Percentiles rank a stretch among this genome's conserved stretches.
Conservation (phyloP, 2,329 filamentous ascomycete species). For the Talaromyces sp. region DNA sequence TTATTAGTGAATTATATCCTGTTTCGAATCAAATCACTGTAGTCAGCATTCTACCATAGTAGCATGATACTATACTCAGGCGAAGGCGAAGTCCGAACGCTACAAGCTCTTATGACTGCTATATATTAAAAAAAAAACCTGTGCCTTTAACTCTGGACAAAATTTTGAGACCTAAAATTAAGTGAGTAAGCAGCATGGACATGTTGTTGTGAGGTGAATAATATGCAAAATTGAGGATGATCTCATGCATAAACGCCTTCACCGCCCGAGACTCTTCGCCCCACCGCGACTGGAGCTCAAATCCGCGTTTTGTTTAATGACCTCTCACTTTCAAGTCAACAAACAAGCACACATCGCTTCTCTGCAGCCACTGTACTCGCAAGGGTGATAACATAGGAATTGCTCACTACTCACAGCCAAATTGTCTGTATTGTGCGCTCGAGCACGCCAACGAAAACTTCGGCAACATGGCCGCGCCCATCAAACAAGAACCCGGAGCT, state of each 20-base stretch:
- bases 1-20: too few species aligned
- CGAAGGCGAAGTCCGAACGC: background rate
- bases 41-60: background rate
- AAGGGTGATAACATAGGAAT: background rate
- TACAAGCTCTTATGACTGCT: background rate
- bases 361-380: background rate
- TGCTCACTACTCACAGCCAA: background rate
- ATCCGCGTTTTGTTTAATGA: slow-evolving; percentile 14
- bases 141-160: too few species aligned
- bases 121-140: too few species aligned
- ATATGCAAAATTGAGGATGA: background rate
- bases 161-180: too few species aligned
- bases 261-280: slow-evolving; percentile 5
- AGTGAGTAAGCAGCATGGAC: too few species aligned
- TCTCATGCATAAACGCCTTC: slow-evolving; percentile 6
- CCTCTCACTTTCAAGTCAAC: background rate
- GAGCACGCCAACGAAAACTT: slow-evolving; percentile 13
- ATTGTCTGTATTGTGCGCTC: background rate
- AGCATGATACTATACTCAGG: background rate
- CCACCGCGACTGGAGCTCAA: slow-evolving; percentile 11
- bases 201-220: background rate
- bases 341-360: background rate
- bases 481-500: slow-evolving; percentile 42
- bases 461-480: slow-evolving; percentile 29
- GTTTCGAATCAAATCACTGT: too few species aligned